Evolutionary conservation across 495 filamentous ascomycete genomes (phyloP), one percentile per base, ranked within the genome.

Genomic region (Parathielavia appendiculata): DNA sequence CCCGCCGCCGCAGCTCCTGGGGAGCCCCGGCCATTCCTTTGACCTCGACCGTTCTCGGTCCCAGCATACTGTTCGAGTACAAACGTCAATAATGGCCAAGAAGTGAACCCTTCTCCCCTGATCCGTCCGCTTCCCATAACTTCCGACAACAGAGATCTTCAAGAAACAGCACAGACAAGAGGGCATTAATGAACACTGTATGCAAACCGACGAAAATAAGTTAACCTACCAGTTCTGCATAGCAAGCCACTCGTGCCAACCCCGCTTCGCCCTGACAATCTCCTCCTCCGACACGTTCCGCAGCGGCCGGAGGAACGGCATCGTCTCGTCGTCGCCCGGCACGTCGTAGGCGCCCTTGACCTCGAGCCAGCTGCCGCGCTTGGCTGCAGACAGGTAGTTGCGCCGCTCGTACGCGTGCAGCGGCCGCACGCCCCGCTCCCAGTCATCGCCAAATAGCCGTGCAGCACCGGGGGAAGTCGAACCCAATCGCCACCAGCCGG

Each of bases 361-460:
- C 30, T 79, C 80, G 17, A 89, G 79, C 91, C 92, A 98, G 43
- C 84, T 89, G 8, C 86, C 87, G 63, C 88, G 91, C 75, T 97
- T 98, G 11, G 92, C 91, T 0, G 91, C 90, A 66, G 97, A 97
- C 23, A 98, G 79, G 67, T 92, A 98, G 66, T 98, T 98, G 51
- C 91, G 82, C 41, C 93, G 81, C 70, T 98, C 93, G 65, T 87
- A 85, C 66, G 97, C 90, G 67, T 96, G 89, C 36, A 97, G 69
- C 4, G 86, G 83, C 0, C 89, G 88, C 36, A 97, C 76, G 3
- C 93, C 93, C 10, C 76, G 68, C 16, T 75, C 69, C 89, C 91
- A 98, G 64, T 95, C 88, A 60, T 97, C 89, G 8, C 93, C 93
- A 66, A 98, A 98, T 76, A 96, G 35, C 91, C 90, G 65, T 95